phyloP scores from a whole-genome alignment of 305 asterid genomes.

The Ajuga reptans region DNA sequence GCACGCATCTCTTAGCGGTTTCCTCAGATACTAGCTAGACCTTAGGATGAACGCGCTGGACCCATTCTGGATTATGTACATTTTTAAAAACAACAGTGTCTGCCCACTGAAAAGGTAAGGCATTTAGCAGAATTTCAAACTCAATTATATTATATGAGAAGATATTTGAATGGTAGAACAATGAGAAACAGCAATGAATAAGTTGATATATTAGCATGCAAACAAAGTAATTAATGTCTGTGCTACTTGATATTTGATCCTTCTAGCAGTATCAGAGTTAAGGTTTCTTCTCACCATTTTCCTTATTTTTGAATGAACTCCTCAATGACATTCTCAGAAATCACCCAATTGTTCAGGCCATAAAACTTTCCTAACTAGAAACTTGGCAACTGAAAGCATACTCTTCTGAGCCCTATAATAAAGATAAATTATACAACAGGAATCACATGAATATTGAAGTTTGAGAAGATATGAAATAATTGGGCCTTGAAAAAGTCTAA shows the following conservation, averaged over 20 bases:
- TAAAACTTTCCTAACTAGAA: neutral
- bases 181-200: neutral
- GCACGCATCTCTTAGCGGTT: neutral
- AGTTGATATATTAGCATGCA: neutral
- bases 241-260: neutral
- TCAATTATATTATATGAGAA: neutral
- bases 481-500: neutral
- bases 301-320: neutral
- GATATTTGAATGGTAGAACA: neutral
- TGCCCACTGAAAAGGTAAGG: neutral
- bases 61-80: neutral
- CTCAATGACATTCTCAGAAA: neutral
- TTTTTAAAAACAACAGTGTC: neutral
- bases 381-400: neutral
- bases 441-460: neutral
- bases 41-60: neutral
- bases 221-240: neutral
- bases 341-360: neutral
- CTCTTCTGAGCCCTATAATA: neutral
- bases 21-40: constrained; percentile 3
- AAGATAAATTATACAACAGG: neutral
- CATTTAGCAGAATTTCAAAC: neutral
- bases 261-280: neutral
- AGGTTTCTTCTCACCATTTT: neutral
- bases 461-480: neutral